These are phyloP conservation scores for Tilletia caries DNA, from an alignment of 1,284 basidiomycete species.

Conservation along the genomic window DNA sequence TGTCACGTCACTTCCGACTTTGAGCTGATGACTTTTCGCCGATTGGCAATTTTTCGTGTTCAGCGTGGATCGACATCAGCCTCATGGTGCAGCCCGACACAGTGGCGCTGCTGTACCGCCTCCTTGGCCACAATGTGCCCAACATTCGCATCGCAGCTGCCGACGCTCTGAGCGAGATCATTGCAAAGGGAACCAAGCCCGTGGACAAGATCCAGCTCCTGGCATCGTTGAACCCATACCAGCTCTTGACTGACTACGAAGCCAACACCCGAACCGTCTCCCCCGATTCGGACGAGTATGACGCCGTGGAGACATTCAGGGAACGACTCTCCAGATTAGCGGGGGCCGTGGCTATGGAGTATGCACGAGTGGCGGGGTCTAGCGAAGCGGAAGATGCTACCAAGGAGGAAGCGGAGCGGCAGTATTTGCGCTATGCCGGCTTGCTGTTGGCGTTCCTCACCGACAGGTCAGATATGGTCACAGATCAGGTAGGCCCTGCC, in stretches of 20 bases:
- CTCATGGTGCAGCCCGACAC: slow-evolving; percentile 88
- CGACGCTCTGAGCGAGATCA: slow-evolving; percentile 73
- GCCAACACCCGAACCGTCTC: not conserved
- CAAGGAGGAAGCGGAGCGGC: slow-evolving; percentile 66
- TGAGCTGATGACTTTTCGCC: not conserved
- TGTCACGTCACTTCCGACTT: not conserved
- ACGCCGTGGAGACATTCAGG: slow-evolving; percentile 72
- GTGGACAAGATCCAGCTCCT: slow-evolving; percentile 85
- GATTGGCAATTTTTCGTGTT: slow-evolving; percentile 15
- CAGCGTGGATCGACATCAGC: slow-evolving; percentile 91
- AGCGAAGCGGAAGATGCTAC: slow-evolving; percentile 59
- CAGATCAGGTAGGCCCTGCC: slow-evolving; percentile 45
- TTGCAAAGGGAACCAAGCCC: slow-evolving; percentile 89
- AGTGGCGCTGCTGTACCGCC: slow-evolving; percentile 76
- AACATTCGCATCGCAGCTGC: slow-evolving; percentile 77
- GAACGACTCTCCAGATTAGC: slow-evolving; percentile 82
- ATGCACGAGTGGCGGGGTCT: slow-evolving; percentile 76
- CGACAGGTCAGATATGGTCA: slow-evolving; percentile 64
- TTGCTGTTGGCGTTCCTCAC: slow-evolving; percentile 82
- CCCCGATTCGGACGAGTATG: slow-evolving; percentile 60
- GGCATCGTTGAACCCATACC: slow-evolving; percentile 69
- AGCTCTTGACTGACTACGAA: slow-evolving; percentile 9
- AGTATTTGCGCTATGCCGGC: slow-evolving; percentile 72
- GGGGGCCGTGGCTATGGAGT: slow-evolving; percentile 77
- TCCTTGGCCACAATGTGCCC: slow-evolving; percentile 67